A percentile compares a stretch with the other conserved stretches of the same genome.
phyloP scores from a whole-genome alignment of 2,329 filamentous ascomycete species.

The Aspergillus sp. region DNA sequence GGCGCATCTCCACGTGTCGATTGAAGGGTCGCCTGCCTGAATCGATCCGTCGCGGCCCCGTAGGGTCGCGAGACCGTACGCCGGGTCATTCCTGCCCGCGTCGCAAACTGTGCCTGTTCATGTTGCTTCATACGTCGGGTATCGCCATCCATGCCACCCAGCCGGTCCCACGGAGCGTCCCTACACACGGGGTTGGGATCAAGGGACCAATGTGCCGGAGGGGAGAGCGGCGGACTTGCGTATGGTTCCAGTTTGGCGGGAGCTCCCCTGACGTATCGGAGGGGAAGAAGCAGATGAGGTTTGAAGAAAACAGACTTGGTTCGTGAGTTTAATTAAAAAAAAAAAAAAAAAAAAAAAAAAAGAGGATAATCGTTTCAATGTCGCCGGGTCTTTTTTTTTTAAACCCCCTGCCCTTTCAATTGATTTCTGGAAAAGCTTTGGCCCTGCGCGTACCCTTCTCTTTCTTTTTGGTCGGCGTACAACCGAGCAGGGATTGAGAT shows the following conservation, averaged over 20 bases:
- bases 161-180: conserved; percentile 53
- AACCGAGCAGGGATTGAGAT: conserved; percentile 12
- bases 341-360: too few species aligned
- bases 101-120: conserved; percentile 66
- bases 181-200: conserved; percentile 58
- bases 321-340: neutral
- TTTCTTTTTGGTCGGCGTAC: conserved; percentile 2
- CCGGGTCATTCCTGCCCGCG: conserved; percentile 43
- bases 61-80: conserved; percentile 54
- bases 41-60: conserved; percentile 47
- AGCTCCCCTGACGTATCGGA: neutral
- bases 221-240: conserved; percentile 63
- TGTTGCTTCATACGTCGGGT: conserved; percentile 71
- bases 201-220: conserved; percentile 60
- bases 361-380: neutral
- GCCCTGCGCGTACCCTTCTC: neutral
- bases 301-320: neutral
- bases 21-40: conserved; percentile 32
- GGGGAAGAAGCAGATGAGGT: neutral
- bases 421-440: neutral
- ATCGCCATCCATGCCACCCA: conserved; percentile 75
- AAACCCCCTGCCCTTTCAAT: neutral
- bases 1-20: conserved; percentile 37
- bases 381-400: neutral
- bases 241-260: conserved; percentile 65